Percentiles rank a stretch among this genome's conserved stretches.
Evolutionary conservation across 768 basidiomycete genomes (phyloP).

Genomic region (Neoboletus magnificus): DNA sequence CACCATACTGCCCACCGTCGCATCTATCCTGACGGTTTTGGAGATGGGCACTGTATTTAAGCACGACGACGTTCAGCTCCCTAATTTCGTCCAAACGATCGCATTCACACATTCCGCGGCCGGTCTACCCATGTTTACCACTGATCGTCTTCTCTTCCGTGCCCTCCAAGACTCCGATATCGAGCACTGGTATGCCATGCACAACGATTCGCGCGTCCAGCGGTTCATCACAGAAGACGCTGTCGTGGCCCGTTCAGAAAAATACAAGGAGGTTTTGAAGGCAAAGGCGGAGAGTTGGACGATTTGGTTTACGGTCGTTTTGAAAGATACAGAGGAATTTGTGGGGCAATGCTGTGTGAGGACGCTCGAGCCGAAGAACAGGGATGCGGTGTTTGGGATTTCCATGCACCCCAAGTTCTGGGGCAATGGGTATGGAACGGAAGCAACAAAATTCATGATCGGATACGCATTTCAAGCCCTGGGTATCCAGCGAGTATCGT

Average conservation of each 20-base stretch:
- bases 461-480: conserved; percentile 30
- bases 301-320: conserved; percentile 9
- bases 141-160: conserved; percentile 10
- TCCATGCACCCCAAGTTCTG: conserved; percentile 23
- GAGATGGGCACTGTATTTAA: background rate
- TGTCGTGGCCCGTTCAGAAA: conserved; percentile 2
- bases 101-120: background rate
- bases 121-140: conserved; percentile 2
- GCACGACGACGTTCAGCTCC: background rate
- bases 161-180: conserved; percentile 6
- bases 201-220: conserved; percentile 3
- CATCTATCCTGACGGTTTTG: background rate
- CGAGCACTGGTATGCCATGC: conserved; percentile 2
- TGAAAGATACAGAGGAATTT: conserved; percentile 2
- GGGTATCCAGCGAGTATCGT: conserved; percentile 30
- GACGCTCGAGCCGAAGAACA: conserved; percentile 21
- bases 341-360: conserved; percentile 14
- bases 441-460: conserved; percentile 34
- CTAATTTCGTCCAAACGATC: no score
- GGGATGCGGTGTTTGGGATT: conserved; percentile 26
- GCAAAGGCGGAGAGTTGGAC: background rate
- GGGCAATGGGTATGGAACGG: conserved; percentile 35
- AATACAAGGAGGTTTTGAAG: conserved; percentile 5
- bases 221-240: conserved; percentile 5
- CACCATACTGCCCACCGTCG: no score